Evolutionary conservation across 352 stramenopile genomes (phyloP), one percentile per base, ranked within the genome.

Genomic region (Thraustotheca clavata): DNA sequence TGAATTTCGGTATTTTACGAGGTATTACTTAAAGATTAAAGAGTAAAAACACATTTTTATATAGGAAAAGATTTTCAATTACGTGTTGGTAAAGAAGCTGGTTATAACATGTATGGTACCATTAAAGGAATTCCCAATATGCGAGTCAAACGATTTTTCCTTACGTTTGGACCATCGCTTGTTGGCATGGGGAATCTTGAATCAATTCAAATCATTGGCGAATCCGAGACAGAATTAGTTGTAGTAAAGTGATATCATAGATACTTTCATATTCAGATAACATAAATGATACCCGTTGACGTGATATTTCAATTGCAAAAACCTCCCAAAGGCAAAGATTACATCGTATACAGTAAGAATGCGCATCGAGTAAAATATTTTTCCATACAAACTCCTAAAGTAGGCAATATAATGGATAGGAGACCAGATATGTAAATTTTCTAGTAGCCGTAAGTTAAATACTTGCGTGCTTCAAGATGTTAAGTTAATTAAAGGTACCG

Each of bases 61-160:
- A 41, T 54, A 54, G 57, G 57, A 29, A 7, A 33, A 24, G 27
- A 43, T 22, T 65, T 65, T 46, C 57, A 65, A 29, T 59, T 87
- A n/a, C 72, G 76, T 0, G 74, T 76, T 50, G 75, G 81, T 27
- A 52, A 52, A 24, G 43, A 52, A 8, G 52, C 71, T 11, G 76
- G 77, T 31, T 79, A 70, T 34, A 71, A 60, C 20, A 57, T 87
- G 5, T 82, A 83, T 59, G 81, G 74, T 20, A 83, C 75, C 7
- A 52, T 84, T 61, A 87, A 80, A 48, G 74, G 74, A n/a, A 76
- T 76, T 43, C 77, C 75, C 1, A 87, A 84, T 59, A 70, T 67
- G 38, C 48, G 76, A 20, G 49, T 87, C 31, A 83, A 83, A 65
- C 74, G 77, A 18, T 59, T 87, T 0, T 87, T 79, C 59, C 50